phyloP scores from a whole-genome alignment of 768 basidiomycete species.

The Gelatoporia subvermispora region DNA sequence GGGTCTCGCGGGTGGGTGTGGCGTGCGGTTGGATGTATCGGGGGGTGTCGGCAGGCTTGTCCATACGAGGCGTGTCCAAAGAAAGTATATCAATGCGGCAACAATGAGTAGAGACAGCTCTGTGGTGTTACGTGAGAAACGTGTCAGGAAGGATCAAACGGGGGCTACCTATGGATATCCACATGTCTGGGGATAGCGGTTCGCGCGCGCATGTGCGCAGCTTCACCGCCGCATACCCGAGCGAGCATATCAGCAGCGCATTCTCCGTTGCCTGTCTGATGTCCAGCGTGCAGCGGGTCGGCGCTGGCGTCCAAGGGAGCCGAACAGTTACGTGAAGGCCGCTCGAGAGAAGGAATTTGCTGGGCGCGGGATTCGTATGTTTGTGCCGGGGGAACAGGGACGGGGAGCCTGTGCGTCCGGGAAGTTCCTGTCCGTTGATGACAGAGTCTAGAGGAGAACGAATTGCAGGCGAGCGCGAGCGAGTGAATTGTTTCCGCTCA shows the following conservation, averaged over 20 bases:
- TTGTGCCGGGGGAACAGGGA: conserved; percentile 41
- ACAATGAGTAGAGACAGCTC: conserved; percentile 56
- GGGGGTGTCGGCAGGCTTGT: conserved; percentile 16
- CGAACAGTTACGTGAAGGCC: conserved; percentile 40
- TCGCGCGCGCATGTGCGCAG: conserved; percentile 30
- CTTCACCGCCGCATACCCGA: conserved; percentile 50
- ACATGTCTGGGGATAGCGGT: conserved; percentile 31
- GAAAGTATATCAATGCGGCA: conserved; percentile 53
- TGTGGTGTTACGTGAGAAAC: conserved; percentile 19
- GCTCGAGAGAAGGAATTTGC: conserved; percentile 40
- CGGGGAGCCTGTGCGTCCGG: conserved; percentile 35
- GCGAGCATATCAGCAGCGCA: conserved; percentile 56
- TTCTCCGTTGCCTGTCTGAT: conserved; percentile 60
- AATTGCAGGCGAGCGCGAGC: conserved; percentile 63
- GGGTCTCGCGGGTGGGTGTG: conserved; percentile 13
- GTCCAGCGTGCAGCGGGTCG: conserved; percentile 54
- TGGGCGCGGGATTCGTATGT: conserved; percentile 15
- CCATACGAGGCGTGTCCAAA: conserved; percentile 55
- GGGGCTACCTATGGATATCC: conserved; percentile 44
- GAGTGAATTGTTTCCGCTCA: conserved; percentile 51
- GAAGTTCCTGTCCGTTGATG: conserved; percentile 30
- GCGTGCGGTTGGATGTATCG: conserved; percentile 9
- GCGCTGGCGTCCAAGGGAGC: conserved; percentile 35
- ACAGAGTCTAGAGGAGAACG: conserved; percentile 28
- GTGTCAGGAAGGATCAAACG: background rate